Conservation (phyloP, 164 flowering plant species). For the Kalanchoe fedtschenkoi region DNA sequence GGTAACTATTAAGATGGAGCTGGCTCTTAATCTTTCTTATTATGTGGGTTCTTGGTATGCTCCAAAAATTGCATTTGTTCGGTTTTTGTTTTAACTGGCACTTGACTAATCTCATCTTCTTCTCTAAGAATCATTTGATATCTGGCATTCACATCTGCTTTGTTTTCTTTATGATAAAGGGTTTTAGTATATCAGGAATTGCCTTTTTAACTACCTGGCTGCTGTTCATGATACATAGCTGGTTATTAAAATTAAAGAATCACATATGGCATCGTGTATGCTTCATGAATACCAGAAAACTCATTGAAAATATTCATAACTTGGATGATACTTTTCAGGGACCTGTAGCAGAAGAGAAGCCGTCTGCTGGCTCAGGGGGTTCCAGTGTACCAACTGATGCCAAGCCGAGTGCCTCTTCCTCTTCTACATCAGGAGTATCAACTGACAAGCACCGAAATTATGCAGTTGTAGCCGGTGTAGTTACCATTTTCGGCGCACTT, state of each 20-base stretch:
- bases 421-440: constrained; percentile 4
- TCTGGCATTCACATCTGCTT: too few species aligned
- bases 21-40: background rate
- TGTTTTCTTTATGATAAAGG: too few species aligned
- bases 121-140: too few species aligned
- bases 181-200: too few species aligned
- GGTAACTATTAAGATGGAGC: background rate
- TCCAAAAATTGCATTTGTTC: too few species aligned
- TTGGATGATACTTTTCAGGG: background rate
- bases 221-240: too few species aligned
- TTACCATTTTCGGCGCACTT: constrained; percentile 4
- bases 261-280: background rate
- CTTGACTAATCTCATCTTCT: too few species aligned
- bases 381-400: background rate
- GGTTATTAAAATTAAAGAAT: too few species aligned
- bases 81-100: too few species aligned
- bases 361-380: background rate
- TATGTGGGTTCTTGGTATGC: too few species aligned
- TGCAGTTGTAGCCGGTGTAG: constrained; percentile 6
- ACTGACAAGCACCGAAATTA: constrained; percentile 6
- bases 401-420: constrained; percentile 2
- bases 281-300: background rate
- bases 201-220: too few species aligned
- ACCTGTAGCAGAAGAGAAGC: background rate
- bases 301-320: background rate